These are phyloP conservation scores for Talaromyces proteolyticus DNA, from an alignment of 495 filamentous ascomycete species.

Conservation along the genomic window DNA sequence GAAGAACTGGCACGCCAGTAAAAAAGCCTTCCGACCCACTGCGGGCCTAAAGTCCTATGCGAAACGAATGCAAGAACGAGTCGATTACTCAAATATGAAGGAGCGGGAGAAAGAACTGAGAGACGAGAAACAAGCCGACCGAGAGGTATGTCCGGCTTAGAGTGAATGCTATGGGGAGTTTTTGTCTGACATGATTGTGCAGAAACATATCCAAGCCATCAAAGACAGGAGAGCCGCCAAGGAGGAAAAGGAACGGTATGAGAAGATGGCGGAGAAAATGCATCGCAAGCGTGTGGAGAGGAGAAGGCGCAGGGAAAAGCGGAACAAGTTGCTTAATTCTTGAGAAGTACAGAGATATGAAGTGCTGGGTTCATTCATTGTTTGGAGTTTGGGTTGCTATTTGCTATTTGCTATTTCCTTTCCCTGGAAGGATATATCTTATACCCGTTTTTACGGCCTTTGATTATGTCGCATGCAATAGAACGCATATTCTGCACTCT, in stretches of 20 bases:
- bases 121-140: conserved; percentile 84
- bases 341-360: conserved; percentile 33
- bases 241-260: conserved; percentile 89
- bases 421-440: too few relatives aligned
- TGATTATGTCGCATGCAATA: too few relatives aligned
- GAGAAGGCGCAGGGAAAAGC: conserved; percentile 89
- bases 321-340: conserved; percentile 92
- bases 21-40: conserved; percentile 80
- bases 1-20: conserved; percentile 85
- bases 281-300: conserved; percentile 90
- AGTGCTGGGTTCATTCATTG: too few relatives aligned
- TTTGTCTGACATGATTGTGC: conserved; percentile 4
- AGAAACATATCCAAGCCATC: conserved; percentile 72
- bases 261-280: conserved; percentile 97
- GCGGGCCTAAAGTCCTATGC: conserved; percentile 72
- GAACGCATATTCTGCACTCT: too few relatives aligned
- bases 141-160: conserved; percentile 75
- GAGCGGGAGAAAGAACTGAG: conserved; percentile 92
- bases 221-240: conserved; percentile 79
- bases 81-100: conserved; percentile 66
- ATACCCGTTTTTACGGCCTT: too few relatives aligned
- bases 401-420: too few relatives aligned
- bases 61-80: conserved; percentile 60
- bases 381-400: too few relatives aligned
- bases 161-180: too few relatives aligned